Evolutionary conservation across 148 eudicot species (phyloP).

Genomic region (Amaranthus palmeri): DNA sequence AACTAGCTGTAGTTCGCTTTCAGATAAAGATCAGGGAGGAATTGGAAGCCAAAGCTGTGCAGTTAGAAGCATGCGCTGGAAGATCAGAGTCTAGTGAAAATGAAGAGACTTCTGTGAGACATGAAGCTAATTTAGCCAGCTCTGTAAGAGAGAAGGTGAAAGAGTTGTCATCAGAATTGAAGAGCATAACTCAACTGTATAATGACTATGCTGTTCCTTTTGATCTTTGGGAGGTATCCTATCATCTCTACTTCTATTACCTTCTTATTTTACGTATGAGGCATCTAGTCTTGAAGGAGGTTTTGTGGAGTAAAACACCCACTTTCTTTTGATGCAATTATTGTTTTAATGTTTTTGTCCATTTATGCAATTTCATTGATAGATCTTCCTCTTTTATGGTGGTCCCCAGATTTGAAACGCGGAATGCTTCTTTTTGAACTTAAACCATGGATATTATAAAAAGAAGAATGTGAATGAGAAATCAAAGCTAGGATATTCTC

Average conservation of each 20-base stretch:
- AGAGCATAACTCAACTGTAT: slow-evolving; percentile 82
- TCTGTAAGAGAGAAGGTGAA: slow-evolving; percentile 58
- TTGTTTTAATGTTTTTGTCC: no score
- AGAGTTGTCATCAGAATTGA: slow-evolving; percentile 80
- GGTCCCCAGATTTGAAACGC: no score
- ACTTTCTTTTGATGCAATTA: no score
- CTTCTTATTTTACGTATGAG: no score
- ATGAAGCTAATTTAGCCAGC: slow-evolving; percentile 34
- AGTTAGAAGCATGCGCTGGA: slow-evolving; percentile 45
- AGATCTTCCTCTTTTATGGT: no score
- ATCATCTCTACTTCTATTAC: not conserved
- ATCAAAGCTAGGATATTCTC: no score
- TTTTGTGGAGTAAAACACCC: no score
- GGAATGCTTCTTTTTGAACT: no score
- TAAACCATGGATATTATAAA: no score
- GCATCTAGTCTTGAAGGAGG: no score
- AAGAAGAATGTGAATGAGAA: no score
- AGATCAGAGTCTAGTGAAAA: slow-evolving; percentile 52
- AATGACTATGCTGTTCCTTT: slow-evolving; percentile 94
- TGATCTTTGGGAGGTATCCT: slow-evolving; percentile 93
- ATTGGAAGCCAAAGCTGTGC: slow-evolving; percentile 57
- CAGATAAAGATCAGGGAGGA: slow-evolving; percentile 77
- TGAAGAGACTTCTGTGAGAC: slow-evolving; percentile 38
- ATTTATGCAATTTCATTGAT: no score
- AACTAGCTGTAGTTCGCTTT: slow-evolving; percentile 90